Base-by-base conservation (phyloP, 352 stramenopile genomes). In the Globisporangium acanthophoron region DNA sequence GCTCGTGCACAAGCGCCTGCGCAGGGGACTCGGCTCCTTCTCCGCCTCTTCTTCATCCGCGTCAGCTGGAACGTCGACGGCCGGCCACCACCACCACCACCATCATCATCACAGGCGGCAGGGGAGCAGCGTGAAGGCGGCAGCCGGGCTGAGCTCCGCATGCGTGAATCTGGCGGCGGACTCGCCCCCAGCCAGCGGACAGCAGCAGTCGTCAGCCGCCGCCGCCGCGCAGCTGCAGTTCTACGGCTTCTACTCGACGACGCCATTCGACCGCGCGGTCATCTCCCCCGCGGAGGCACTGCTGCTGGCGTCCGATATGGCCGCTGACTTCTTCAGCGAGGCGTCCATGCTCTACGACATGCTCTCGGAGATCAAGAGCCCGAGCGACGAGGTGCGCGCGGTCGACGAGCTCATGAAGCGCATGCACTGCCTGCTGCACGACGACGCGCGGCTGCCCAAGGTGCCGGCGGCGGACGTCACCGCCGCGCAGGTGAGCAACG, bases 291-390 rank as follows among this genome's bases (percentile, higher is more conserved):
- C 69, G 6, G 78, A 88, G 52, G 73, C 70, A 4, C 58, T 77
- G 35, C 66, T 64, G 18, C 66, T 85, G 29, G 70, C 71, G 2
- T 70, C 78, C 12, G 76, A 87, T 48, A 87, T 87, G 76, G 73
- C 70, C 1, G 70, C 71, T 5, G 79, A 89, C 51, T 83, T 89
- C 21, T 84, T 70, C 60, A 85, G 77, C 57, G 78, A 88, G 57
- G 59, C 71, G 15, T 80, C 67, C 18, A 83, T 80, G 58, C 68
- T 89, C 58, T 83, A 85, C 65, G 70, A 87, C 60, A 84, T 87
- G 75, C 66, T 83, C 33, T 89, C 77, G 48, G 79, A 87, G 24
- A 70, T 87, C 50, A 79, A 81, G 61, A 65, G 54, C 5, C 66
- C 61, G 27, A 85, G 49, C 3, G 65, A 69, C n/a, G 76, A 86